Evolutionary conservation across 352 stramenopile genomes (phyloP).

Genomic region (Phytophthora pistaciae): DNA sequence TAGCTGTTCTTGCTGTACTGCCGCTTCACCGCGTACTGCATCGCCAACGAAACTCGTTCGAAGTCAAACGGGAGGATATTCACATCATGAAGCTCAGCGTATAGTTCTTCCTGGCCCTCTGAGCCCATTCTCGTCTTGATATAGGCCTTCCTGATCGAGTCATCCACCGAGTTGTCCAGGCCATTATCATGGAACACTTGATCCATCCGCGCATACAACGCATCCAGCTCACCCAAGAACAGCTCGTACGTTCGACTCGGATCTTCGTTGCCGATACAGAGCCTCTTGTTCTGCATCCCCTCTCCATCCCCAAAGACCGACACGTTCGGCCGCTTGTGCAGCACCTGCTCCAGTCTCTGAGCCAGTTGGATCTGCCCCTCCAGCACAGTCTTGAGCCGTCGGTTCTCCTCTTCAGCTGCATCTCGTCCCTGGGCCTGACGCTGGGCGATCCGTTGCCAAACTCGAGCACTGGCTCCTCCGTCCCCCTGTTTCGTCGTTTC

Average conservation of each 20-base stretch:
- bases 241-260: conserved; percentile 40
- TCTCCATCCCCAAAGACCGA: conserved; percentile 35
- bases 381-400: conserved; percentile 46
- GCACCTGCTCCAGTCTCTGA: conserved; percentile 56
- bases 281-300: conserved; percentile 21
- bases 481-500: conserved; percentile 14
- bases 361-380: conserved; percentile 60
- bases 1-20: conserved; percentile 50
- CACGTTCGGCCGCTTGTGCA: conserved; percentile 58
- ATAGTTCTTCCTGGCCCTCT: conserved; percentile 40
- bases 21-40: conserved; percentile 47
- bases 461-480: conserved; percentile 23
- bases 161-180: conserved; percentile 46
- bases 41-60: conserved; percentile 32
- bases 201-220: conserved; percentile 47
- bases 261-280: conserved; percentile 31
- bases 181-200: conserved; percentile 57
- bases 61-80: conserved; percentile 56
- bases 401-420: conserved; percentile 54
- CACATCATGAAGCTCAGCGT: conserved; percentile 49
- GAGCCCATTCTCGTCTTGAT: conserved; percentile 32
- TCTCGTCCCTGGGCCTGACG: conserved; percentile 46
- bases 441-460: conserved; percentile 64
- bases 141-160: conserved; percentile 52
- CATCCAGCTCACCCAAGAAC: conserved; percentile 52